Conservation (phyloP, 1,284 basidiomycete genomes). For the Sporisorium scitamineum region DNA sequence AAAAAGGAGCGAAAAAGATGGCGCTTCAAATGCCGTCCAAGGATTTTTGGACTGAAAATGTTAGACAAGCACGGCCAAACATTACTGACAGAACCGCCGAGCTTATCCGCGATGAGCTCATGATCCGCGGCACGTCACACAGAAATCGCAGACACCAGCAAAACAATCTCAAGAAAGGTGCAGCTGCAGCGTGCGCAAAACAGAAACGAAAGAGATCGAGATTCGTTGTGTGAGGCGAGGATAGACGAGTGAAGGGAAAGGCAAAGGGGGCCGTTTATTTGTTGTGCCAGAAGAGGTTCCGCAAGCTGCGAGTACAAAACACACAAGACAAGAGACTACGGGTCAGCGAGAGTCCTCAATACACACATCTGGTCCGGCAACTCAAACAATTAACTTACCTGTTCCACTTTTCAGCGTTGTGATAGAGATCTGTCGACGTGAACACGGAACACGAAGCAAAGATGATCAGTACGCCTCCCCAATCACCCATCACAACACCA, state of each 20-base stretch:
- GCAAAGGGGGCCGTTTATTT: constrained; percentile 36
- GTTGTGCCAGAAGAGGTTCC: constrained; percentile 69
- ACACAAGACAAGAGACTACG: background rate
- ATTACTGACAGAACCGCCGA: background rate
- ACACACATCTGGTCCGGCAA: background rate
- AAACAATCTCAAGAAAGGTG: background rate
- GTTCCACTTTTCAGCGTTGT: constrained; percentile 68
- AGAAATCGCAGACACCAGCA: too few relatives aligned
- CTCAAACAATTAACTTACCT: constrained; percentile 26
- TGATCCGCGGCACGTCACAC: background rate
- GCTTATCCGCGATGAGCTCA: too few relatives aligned
- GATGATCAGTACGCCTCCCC: background rate
- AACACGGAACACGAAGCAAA: background rate
- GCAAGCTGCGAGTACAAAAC: constrained; percentile 51
- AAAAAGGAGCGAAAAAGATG: background rate
- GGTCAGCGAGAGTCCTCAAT: constrained; percentile 5
- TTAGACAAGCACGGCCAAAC: background rate
- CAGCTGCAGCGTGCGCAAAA: background rate
- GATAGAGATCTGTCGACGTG: constrained; percentile 60
- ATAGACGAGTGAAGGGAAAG: background rate
- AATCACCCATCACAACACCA: background rate
- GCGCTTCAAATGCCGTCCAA: background rate
- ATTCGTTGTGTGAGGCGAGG: background rate
- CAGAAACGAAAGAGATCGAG: background rate
- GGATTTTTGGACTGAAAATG: background rate